These are phyloP conservation scores for Candida andamanensis DNA, from an alignment of 805 yeast species.

Conservation along the genomic window DNA sequence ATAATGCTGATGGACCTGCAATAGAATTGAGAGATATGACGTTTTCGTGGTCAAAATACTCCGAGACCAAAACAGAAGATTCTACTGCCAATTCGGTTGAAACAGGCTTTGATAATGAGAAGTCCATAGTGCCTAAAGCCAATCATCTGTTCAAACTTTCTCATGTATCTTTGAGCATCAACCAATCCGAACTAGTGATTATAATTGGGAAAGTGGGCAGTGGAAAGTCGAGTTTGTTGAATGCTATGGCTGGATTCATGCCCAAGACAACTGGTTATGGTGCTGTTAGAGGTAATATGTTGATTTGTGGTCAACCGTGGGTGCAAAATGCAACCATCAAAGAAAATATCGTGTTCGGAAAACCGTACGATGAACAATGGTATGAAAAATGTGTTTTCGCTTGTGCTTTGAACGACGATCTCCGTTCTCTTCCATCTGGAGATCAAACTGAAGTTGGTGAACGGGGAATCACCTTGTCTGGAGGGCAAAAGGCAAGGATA, in stretches of 20 bases:
- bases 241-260: constrained; percentile 36
- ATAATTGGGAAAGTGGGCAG: constrained; percentile 32
- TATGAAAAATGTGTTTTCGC: constrained; percentile 21
- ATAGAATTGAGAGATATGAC: constrained; percentile 5
- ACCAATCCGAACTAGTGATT: constrained; percentile 29
- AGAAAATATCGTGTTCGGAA: constrained; percentile 27
- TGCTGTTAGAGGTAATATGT: constrained; percentile 20
- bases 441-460: constrained; percentile 34
- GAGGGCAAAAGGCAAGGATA: constrained; percentile 33
- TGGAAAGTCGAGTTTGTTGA: constrained; percentile 32
- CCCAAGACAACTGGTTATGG: constrained; percentile 23
- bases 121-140: constrained; percentile 1
- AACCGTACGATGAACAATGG: constrained; percentile 14
- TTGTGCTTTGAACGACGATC: constrained; percentile 25
- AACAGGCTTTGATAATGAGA: neutral
- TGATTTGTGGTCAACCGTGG: constrained; percentile 31
- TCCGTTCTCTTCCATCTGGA: constrained; percentile 25
- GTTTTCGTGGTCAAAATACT: constrained; percentile 10
- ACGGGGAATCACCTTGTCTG: constrained; percentile 31
- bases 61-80: constrained; percentile 12
- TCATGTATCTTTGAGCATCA: constrained; percentile 19
- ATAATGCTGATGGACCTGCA: constrained; percentile 7
- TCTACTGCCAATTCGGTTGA: constrained; percentile 1
- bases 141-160: constrained; percentile 11
- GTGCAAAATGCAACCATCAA: constrained; percentile 31